Evolutionary conservation across 2,329 filamentous ascomycete species (phyloP), one percentile per base, ranked within the genome.

Genomic region (Ceratocystiopsis sp.): DNA sequence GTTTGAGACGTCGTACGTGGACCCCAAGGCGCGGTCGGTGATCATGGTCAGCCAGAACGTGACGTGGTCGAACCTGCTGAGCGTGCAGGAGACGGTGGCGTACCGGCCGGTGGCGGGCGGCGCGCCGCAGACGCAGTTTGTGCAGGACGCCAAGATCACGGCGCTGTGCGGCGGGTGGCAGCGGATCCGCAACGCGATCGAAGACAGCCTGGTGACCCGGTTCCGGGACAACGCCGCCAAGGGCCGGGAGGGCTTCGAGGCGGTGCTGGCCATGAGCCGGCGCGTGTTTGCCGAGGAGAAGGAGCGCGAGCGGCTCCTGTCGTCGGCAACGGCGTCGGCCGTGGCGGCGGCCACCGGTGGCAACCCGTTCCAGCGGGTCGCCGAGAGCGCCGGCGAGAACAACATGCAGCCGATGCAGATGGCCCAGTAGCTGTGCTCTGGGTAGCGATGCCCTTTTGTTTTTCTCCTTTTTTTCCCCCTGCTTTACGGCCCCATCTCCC

Each of bases 21-120:
- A 96, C 61, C 84, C 84, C 1, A 56, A 61, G 37, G 68, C 70
- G 48, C 85, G 87, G 64, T 93, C 84, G 50, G 84, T 98, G 56
- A 96, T 87, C 48, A 94, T 98, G 83, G 86, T 87, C 60, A 91
- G 84, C 51, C 84, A 85, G 59, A 98, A 98, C 64, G 69, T 98
- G 58, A 96, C 91, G 9, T 91, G 78, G 74, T 80, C 78, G 49
- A 93, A 96, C 56, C 73, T 98, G 43, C 70, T 96, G 58, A 85
- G 75, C 56, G 86, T 95, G 38, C 83, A 87, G 59, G 91, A 98
- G 67, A 95, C 89, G 16, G 87, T 95, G 49, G 68, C 82, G 44
- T 96, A 96, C 65, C 70, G 72, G 52, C 86, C 85, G 0, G 54
- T 67, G 38, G 38, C 17, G 7, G 15, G 21, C 18, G 58, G 57